phyloP scores from a whole-genome alignment of 495 filamentous ascomycete genomes.

The Oleoguttula mirabilis region DNA sequence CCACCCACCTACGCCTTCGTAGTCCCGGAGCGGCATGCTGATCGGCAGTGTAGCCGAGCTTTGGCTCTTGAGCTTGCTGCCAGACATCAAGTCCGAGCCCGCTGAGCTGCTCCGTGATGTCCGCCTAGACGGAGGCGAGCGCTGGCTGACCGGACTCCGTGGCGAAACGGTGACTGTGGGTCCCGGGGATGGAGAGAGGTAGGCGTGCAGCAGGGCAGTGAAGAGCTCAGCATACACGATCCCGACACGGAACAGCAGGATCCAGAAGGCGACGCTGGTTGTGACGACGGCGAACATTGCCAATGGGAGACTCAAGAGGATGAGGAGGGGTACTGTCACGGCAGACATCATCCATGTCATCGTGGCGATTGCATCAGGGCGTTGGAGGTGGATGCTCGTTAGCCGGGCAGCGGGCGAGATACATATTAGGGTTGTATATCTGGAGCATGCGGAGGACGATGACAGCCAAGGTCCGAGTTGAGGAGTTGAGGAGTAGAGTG shows the following conservation, averaged over 20 bases:
- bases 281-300: conserved; percentile 2
- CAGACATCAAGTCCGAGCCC: not conserved
- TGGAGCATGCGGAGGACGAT: too few relatives aligned
- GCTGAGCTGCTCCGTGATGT: not conserved
- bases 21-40: conserved; percentile 48
- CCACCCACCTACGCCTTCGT: conserved; percentile 81
- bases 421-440: too few relatives aligned
- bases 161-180: not conserved
- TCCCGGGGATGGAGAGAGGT: not conserved
- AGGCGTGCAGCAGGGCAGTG: not conserved
- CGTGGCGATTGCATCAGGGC: too few relatives aligned
- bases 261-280: conserved; percentile 1
- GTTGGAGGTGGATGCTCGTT: too few relatives aligned
- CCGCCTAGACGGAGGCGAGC: not conserved
- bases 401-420: too few relatives aligned
- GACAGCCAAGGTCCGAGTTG: too few relatives aligned
- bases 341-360: too few relatives aligned
- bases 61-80: conserved; percentile 3
- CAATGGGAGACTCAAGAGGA: conserved; percentile 1
- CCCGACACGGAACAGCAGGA: not conserved
- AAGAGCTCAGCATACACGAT: conserved; percentile 1
- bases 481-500: too few relatives aligned
- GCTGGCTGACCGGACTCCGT: not conserved
- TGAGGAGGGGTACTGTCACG: not conserved
- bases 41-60: conserved; percentile 21